phyloP scores from a whole-genome alignment of 345 rosid genomes.

The Psidium guajava region DNA sequence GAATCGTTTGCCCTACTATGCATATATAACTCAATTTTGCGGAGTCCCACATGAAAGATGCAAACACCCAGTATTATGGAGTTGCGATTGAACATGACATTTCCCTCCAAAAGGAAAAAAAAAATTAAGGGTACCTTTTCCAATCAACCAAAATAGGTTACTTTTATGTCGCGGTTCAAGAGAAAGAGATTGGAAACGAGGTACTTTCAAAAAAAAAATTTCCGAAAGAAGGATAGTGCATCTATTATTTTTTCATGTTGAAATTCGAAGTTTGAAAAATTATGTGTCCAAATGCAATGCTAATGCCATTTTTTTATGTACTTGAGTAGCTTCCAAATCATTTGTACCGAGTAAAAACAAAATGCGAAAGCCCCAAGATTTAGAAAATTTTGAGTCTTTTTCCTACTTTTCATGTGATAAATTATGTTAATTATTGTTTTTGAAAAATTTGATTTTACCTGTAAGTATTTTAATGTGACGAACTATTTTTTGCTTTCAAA shows the following conservation, averaged over 20 bases:
- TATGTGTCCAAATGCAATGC: not conserved
- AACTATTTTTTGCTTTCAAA: not conserved
- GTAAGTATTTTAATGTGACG: not conserved
- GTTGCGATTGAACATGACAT: not conserved
- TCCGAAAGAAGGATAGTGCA: rapidly evolving
- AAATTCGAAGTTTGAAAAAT: not conserved
- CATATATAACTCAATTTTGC: not conserved
- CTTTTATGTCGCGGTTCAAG: not conserved
- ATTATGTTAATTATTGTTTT: not conserved
- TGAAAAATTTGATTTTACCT: not conserved
- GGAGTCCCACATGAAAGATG: not conserved
- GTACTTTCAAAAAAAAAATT: not conserved
- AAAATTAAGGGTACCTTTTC: not conserved
- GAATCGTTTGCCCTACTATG: too few species aligned
- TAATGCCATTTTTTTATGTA: not conserved
- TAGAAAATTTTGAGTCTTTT: not conserved
- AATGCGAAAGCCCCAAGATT: not conserved
- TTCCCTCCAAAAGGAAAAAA: not conserved
- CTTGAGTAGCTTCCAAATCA: not conserved
- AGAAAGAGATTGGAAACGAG: not conserved
- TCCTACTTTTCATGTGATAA: not conserved
- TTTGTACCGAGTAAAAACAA: not conserved
- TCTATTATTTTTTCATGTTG: rapidly evolving
- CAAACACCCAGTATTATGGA: not conserved
- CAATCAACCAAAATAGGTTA: not conserved